Evolutionary conservation across 768 basidiomycete genomes (phyloP).

Genomic region (Russula sp.): DNA sequence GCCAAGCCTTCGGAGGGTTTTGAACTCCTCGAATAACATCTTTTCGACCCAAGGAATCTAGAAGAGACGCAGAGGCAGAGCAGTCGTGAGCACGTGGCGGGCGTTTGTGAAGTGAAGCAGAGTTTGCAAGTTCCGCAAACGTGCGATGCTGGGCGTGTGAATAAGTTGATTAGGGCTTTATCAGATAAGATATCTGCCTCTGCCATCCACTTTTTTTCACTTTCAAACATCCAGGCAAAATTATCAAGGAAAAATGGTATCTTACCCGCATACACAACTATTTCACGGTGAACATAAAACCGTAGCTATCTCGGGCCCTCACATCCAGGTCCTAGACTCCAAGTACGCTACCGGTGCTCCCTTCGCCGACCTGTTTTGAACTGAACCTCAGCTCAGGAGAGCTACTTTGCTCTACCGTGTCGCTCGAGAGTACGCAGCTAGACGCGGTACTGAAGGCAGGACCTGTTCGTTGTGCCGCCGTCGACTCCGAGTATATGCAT

Average conservation of each 20-base stretch:
- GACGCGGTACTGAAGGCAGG: conserved; percentile 39
- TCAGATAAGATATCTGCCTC: conserved; percentile 12
- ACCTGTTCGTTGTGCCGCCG: conserved; percentile 51
- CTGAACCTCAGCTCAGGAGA: conserved; percentile 41
- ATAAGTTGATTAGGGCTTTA: not conserved
- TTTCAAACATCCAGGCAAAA: not conserved
- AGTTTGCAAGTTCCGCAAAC: not conserved
- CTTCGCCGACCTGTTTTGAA: conserved; percentile 13
- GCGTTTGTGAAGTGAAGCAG: not conserved
- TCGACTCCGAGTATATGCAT: conserved; percentile 38
- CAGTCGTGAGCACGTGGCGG: not conserved
- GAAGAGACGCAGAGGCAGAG: not conserved
- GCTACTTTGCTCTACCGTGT: conserved; percentile 39
- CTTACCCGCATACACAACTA: conserved; percentile 44
- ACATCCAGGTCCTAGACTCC: conserved; percentile 52
- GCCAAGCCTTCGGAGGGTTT: conserved; percentile 19
- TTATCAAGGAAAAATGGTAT: not conserved
- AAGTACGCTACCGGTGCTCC: conserved; percentile 34
- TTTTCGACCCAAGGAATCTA: not conserved
- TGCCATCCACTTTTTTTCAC: not conserved
- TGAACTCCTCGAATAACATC: conserved; percentile 21
- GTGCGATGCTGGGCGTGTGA: no score
- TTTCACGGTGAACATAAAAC: conserved; percentile 32
- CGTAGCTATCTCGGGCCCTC: conserved; percentile 49
- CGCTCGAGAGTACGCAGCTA: conserved; percentile 28